A percentile compares a stretch with the other conserved stretches of the same genome.
Conservation (phyloP, 139 green algal species). For the Haematococcus sp. region DNA sequence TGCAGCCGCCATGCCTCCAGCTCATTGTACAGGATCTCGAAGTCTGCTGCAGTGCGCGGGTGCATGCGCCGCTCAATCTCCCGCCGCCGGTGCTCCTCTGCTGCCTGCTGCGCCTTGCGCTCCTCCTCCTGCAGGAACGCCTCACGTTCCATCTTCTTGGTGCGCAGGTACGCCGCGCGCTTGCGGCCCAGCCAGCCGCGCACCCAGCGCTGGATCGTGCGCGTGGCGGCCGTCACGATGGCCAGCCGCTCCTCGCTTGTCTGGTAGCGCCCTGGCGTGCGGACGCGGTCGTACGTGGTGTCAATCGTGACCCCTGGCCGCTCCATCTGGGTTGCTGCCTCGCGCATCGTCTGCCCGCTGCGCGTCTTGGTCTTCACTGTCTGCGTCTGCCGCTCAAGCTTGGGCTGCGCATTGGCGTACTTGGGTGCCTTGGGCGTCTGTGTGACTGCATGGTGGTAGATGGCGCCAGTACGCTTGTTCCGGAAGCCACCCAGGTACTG, state of each 20-base stretch:
- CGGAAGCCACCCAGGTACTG: constrained; percentile 69
- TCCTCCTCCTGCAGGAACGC: constrained; percentile 44
- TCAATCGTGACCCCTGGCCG: constrained; percentile 63
- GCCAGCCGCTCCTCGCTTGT: constrained; percentile 50
- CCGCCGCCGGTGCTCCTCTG: constrained; percentile 45
- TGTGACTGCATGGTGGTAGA: constrained; percentile 72
- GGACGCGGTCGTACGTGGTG: constrained; percentile 46
- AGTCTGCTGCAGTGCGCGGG: constrained; percentile 70
- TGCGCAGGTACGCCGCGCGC: constrained; percentile 37
- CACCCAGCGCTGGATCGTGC: constrained; percentile 65
- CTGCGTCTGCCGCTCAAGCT: constrained; percentile 66
- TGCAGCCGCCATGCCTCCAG: constrained; percentile 72
- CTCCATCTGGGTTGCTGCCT: constrained; percentile 74
- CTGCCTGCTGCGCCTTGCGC: constrained; percentile 31
- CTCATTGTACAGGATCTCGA: constrained; percentile 79
- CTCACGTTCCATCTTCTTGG: constrained; percentile 51
- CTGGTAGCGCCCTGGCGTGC: constrained; percentile 52
- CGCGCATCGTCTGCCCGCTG: constrained; percentile 52
- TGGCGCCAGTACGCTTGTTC: constrained; percentile 52
- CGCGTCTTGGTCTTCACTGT: constrained; percentile 44
- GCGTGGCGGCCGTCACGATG: constrained; percentile 30
- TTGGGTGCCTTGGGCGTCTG: constrained; percentile 59
- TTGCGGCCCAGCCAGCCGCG: constrained; percentile 58
- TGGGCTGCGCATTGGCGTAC: constrained; percentile 34
- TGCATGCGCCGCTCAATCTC: constrained; percentile 80